Conservation (phyloP, 495 filamentous ascomycete species). For the Talaromyces borbonicus region DNA sequence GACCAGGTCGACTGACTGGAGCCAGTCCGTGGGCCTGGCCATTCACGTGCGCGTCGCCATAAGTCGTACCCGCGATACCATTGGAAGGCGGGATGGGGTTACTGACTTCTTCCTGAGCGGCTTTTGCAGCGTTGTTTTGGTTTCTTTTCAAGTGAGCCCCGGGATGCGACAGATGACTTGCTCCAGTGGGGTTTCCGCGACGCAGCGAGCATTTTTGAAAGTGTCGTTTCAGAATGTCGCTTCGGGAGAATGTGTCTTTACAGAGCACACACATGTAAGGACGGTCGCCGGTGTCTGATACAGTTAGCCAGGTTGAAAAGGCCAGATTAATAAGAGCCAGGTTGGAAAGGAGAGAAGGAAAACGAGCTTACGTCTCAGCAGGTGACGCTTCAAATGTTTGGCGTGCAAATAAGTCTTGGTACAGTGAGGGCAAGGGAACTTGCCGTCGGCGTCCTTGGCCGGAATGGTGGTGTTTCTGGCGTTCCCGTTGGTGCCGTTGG, state of each 20-base stretch:
- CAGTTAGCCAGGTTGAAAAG: not conserved
- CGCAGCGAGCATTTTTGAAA: constrained; percentile 97
- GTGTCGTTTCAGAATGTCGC: constrained; percentile 96
- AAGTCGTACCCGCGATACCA: constrained; percentile 35
- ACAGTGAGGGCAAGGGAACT: constrained; percentile 95
- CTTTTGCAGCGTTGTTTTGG: constrained; percentile 46
- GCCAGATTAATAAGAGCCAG: not conserved
- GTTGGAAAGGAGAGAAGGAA: not conserved
- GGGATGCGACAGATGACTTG: constrained; percentile 83
- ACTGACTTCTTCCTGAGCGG: constrained; percentile 41
- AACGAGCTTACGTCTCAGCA: constrained; percentile 75
- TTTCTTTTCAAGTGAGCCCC: constrained; percentile 77
- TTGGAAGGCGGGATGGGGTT: constrained; percentile 33
- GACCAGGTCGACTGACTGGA: constrained; percentile 24
- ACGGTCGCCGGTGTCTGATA: constrained; percentile 82
- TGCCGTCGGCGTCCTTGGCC: constrained; percentile 88
- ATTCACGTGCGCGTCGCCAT: constrained; percentile 36
- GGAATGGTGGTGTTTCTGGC: constrained; percentile 74
- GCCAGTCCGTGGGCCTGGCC: constrained; percentile 35
- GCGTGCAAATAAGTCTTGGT: constrained; percentile 96
- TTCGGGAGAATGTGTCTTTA: constrained; percentile 96
- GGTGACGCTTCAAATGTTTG: constrained; percentile 94
- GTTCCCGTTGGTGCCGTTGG: constrained; percentile 44
- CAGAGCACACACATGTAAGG: constrained; percentile 96
- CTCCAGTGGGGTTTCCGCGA: constrained; percentile 86